Evolutionary conservation across 1,139 yeast genomes (phyloP), one percentile per base, ranked within the genome.

Genomic region (Scheffersomyces quercinus): DNA sequence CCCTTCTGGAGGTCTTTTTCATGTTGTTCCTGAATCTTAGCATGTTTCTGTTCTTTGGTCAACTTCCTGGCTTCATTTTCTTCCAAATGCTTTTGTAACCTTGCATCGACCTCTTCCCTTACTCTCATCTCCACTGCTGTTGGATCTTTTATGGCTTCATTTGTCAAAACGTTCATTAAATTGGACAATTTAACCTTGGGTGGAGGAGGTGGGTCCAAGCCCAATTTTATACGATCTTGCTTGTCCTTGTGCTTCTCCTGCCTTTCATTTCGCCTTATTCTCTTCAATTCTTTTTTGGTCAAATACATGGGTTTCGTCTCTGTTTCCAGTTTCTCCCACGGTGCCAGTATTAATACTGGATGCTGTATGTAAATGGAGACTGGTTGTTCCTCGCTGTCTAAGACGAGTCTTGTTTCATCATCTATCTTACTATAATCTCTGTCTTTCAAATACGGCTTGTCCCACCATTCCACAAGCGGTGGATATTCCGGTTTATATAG

Each of bases 61-160:
- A 85, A 64, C 54, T 80, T 82, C 26, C 98, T 70, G 2, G 70
- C 78, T 42, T 76, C 76, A 60, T 93, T 93, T 29, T 65, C 75
- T 32, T 67, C 67, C 50, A 79, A 71, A 63, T 93, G 99, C 38
- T 68, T 67, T n/a, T 67, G 54, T 29, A 69, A 68, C 26, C 99
- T 71, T 37, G 79, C 78, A 35, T 77, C 82, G 8, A 89, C 86
- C 49, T 91, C 95, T 34, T 70, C 65, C 39, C 80, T 72, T 0
- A 95, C 97, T 43, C 74, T 65, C 60, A 75, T 73, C 58, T 93
- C 99, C 53, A 91, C 84, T 4, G 82, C 81, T 0, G 99, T 93
- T 0, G 99, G 99, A 58, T 93, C 96, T 48, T 78, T 75, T 38
- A 90, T 85, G n/a, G 95, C 88, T 48, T 88, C 95, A 56, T 88